These are phyloP conservation scores for Fusarium multiceps DNA, from an alignment of 2,329 filamentous ascomycete species.

Conservation along the genomic window DNA sequence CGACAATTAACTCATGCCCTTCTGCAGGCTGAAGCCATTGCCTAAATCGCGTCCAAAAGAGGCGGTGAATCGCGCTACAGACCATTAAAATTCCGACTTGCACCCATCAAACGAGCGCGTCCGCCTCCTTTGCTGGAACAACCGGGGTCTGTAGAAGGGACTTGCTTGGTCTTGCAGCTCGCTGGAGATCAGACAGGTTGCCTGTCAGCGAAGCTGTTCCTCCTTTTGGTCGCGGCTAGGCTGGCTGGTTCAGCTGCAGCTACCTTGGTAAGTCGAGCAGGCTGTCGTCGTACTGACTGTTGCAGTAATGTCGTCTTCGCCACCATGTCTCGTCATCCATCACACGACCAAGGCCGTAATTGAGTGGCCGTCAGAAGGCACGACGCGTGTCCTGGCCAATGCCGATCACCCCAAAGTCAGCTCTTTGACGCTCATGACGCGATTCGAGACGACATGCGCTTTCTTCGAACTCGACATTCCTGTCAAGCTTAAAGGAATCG, in stretches of 20 bases:
- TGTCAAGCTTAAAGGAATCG: conserved; percentile 24
- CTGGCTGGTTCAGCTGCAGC: not conserved
- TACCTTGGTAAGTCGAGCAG: not conserved
- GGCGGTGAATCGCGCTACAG: conserved; percentile 27
- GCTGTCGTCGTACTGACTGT: conserved; percentile 1
- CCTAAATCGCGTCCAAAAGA: conserved; percentile 2
- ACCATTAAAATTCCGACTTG: conserved; percentile 27
- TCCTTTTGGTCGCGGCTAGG: not conserved
- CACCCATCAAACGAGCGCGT: conserved; percentile 24
- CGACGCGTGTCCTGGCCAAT: conserved; percentile 1
- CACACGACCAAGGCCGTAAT: conserved; percentile 16
- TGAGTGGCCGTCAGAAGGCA: conserved; percentile 1
- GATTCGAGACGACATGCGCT: conserved; percentile 7
- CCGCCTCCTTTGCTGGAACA: conserved; percentile 24
- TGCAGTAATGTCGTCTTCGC: conserved; percentile 19
- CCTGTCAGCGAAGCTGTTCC: conserved; percentile 35
- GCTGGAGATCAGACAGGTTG: conserved; percentile 24
- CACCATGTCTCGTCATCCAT: conserved; percentile 13
- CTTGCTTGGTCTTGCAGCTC: conserved; percentile 25
- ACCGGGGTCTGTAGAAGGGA: conserved; percentile 29
- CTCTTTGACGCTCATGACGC: not conserved
- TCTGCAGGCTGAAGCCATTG: not conserved
- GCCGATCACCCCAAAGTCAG: conserved; percentile 18
- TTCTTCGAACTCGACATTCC: conserved; percentile 21
- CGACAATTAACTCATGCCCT: not conserved